Conservation (phyloP, 2,329 filamentous ascomycete species). For the Ophiostoma sp. region DNA sequence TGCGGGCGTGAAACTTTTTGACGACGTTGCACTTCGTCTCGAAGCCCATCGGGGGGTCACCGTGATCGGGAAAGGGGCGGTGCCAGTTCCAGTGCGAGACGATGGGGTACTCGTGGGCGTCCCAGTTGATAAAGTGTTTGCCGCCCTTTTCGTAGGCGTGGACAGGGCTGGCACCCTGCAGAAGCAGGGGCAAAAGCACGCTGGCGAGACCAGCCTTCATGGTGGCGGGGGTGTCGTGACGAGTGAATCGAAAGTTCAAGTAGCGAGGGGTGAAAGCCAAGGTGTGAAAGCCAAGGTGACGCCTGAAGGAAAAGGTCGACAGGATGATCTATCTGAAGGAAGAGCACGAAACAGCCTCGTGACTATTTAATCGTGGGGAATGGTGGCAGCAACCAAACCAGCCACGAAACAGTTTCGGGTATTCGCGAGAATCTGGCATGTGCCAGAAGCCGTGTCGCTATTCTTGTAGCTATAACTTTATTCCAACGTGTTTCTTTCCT, state of each 20-base stretch:
- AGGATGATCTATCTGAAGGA: not conserved
- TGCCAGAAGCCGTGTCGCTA: not conserved
- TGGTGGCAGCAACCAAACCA: not conserved
- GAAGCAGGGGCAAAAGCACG: not conserved
- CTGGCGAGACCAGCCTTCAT: constrained; percentile 3
- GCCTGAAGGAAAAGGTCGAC: not conserved
- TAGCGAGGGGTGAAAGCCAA: too few relatives aligned
- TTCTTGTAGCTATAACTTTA: not conserved
- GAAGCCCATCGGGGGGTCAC: constrained; percentile 35
- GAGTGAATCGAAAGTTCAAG: too few relatives aligned
- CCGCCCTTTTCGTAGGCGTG: constrained; percentile 17
- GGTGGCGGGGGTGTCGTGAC: not conserved
- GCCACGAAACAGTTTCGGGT: not conserved
- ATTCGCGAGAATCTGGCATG: not conserved
- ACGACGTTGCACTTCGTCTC: constrained; percentile 34
- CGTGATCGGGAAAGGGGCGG: constrained; percentile 37
- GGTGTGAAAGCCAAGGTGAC: too few relatives aligned
- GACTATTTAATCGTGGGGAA: not conserved
- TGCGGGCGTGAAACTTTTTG: constrained; percentile 35
- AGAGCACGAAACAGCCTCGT: not conserved
- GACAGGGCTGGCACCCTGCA: not conserved
- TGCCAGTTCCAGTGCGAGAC: constrained; percentile 37
- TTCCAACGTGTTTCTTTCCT: not conserved
- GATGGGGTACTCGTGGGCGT: constrained; percentile 34
- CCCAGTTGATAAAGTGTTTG: constrained; percentile 35